phyloP scores from a whole-genome alignment of 345 rosid species.

The Excoecaria agallocha region DNA sequence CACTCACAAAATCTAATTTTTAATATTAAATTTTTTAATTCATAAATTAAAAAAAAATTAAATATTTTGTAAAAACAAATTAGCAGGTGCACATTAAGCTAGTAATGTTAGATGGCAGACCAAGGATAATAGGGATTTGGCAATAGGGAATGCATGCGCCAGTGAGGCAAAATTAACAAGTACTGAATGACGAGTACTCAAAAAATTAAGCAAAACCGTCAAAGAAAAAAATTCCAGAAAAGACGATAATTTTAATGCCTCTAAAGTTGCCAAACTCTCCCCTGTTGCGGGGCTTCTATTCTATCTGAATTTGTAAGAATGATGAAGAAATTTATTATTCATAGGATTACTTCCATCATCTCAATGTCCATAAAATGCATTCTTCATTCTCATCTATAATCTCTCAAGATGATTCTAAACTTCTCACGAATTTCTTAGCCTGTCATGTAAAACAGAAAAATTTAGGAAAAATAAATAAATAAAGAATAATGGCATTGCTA shows the following conservation, averaged over 20 bases:
- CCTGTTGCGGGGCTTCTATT: neutral
- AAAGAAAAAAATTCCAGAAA: neutral
- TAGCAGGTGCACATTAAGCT: no score
- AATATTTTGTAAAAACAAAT: no score
- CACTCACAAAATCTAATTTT: no score
- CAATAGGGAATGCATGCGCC: neutral
- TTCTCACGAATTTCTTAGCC: conserved; percentile 60
- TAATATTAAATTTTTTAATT: no score
- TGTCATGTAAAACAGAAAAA: conserved; percentile 23
- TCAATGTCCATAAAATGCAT: conserved; percentile 5
- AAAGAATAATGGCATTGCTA: neutral
- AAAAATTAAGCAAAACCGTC: neutral
- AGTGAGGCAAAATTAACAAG: neutral
- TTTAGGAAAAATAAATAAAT: neutral
- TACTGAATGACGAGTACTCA: no score
- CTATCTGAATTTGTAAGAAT: neutral
- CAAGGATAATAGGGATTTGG: no score
- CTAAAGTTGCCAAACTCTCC: conserved; percentile 6
- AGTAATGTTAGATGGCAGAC: no score
- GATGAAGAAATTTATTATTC: conserved; percentile 23
- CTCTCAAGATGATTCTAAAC: conserved; percentile 49
- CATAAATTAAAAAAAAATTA: no score
- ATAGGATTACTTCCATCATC: conserved; percentile 15
- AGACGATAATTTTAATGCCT: conserved; percentile 2
- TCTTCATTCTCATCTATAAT: neutral